These are phyloP conservation scores for Lipomyces yarrowii DNA, from an alignment of 1,139 yeast genomes.

Conservation along the genomic window DNA sequence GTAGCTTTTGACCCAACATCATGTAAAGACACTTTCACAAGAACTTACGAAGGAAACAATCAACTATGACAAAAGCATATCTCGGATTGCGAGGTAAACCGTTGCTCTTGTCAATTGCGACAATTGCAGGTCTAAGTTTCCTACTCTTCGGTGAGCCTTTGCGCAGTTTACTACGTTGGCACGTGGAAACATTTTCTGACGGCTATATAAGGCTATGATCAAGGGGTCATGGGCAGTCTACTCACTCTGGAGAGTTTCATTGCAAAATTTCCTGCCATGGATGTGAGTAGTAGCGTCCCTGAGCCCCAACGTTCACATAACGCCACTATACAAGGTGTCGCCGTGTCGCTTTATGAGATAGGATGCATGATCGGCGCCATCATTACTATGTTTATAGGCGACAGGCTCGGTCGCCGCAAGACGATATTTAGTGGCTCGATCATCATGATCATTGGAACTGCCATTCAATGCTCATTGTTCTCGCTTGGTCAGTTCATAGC, in stretches of 20 bases:
- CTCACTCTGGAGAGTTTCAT: constrained; percentile 58
- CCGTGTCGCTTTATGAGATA: constrained; percentile 70
- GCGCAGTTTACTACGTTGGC: too few relatives aligned
- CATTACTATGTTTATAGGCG: constrained; percentile 66
- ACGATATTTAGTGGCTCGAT: constrained; percentile 60
- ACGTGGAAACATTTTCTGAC: too few relatives aligned
- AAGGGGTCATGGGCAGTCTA: constrained; percentile 76
- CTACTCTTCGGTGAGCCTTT: constrained; percentile 71
- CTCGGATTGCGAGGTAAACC: constrained; percentile 45
- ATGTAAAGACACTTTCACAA: too few relatives aligned
- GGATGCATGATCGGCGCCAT: constrained; percentile 75
- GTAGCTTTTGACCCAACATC: too few relatives aligned
- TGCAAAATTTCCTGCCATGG: constrained; percentile 57
- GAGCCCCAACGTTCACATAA: constrained; percentile 7
- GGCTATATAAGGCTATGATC: too few relatives aligned
- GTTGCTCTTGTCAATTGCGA: constrained; percentile 53
- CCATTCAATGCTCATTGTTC: constrained; percentile 64
- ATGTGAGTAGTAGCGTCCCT: constrained; percentile 32
- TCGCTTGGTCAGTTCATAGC: constrained; percentile 66
- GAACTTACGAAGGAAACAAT: too few relatives aligned
- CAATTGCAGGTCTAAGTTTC: constrained; percentile 66
- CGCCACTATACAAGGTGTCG: constrained; percentile 44
- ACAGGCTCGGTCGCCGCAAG: constrained; percentile 65
- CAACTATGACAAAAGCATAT: constrained; percentile 39
- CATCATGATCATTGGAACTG: constrained; percentile 64